These are phyloP conservation scores for Rehmannia glutinosa DNA, from an alignment of 257 asterid genomes.

Conservation along the genomic window DNA sequence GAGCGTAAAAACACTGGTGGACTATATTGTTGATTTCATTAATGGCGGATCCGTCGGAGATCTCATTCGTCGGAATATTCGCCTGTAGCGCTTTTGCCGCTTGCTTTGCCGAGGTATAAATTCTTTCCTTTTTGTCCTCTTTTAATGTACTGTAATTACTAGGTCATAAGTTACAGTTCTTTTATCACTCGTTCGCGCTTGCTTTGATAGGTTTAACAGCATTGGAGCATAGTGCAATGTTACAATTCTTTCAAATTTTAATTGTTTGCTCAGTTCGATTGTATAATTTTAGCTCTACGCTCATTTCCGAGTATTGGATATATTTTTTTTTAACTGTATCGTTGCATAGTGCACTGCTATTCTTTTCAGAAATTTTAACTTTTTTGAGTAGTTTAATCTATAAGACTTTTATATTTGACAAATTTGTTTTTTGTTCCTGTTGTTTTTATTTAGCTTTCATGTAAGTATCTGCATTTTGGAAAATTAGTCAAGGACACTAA, in stretches of 20 bases:
- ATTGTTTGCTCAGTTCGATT: not conserved
- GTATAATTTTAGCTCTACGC: constrained; percentile 13
- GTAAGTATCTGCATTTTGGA: not conserved
- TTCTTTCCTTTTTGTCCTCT: not conserved
- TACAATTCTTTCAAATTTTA: not conserved
- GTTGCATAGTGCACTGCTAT: not conserved
- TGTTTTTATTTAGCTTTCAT: too few species aligned
- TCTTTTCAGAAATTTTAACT: not conserved
- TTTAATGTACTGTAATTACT: constrained; percentile 5
- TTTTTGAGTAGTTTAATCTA: not conserved
- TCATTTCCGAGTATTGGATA: not conserved
- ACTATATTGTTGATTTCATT: constrained; percentile 20
- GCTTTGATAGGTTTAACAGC: constrained; percentile 14
- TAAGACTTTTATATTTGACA: not conserved
- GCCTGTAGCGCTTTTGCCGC: constrained; percentile 82
- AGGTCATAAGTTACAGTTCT: constrained; percentile 4
- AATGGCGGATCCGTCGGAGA: constrained; percentile 70
- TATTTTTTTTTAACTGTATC: not conserved
- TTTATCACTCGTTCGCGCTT: constrained; percentile 8
- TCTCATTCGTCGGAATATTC: constrained; percentile 73
- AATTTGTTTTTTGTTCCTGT: not conserved
- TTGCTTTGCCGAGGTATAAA: constrained; percentile 82
- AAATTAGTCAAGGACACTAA: not conserved
- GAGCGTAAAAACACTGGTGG: not conserved
- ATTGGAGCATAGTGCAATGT: not conserved